Conservation (phyloP, 169 alveolate genomes). For the Plasmodium gonderi region DNA sequence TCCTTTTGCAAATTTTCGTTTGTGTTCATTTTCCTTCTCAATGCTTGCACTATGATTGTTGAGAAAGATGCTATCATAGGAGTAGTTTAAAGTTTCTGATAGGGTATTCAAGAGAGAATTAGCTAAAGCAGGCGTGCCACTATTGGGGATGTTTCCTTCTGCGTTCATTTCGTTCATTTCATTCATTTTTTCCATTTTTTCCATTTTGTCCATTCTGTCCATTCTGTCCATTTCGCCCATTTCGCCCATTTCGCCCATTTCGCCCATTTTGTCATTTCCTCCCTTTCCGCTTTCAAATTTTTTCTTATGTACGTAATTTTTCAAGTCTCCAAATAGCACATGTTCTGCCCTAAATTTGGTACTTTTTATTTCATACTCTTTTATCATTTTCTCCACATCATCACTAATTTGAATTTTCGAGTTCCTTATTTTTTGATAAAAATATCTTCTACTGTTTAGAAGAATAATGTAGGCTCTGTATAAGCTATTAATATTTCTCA, state of each 20-base stretch:
- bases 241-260: background rate
- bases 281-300: background rate
- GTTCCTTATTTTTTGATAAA: slow-evolving; percentile 36
- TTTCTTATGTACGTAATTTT: slow-evolving; percentile 1
- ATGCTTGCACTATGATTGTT: background rate
- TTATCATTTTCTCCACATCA: slow-evolving; percentile 64
- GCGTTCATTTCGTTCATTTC: background rate
- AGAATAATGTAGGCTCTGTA: slow-evolving; percentile 69
- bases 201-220: background rate
- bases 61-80: slow-evolving; percentile 33
- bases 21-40: background rate
- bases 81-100: slow-evolving; percentile 58
- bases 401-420: slow-evolving; percentile 29
- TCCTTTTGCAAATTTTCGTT: background rate
- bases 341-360: slow-evolving; percentile 70
- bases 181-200: background rate
- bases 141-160: background rate
- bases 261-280: background rate
- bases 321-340: slow-evolving; percentile 72
- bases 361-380: slow-evolving; percentile 52
- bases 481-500: slow-evolving; percentile 38
- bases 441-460: slow-evolving; percentile 55
- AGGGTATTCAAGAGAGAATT: slow-evolving; percentile 29
- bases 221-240: background rate
- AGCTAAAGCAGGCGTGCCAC: slow-evolving; percentile 26